A percentile compares a stretch with the other conserved stretches of the same genome.
These are phyloP conservation scores for Candida arabinofermentans DNA, from an alignment of 805 yeast genomes.

Conservation along the genomic window DNA sequence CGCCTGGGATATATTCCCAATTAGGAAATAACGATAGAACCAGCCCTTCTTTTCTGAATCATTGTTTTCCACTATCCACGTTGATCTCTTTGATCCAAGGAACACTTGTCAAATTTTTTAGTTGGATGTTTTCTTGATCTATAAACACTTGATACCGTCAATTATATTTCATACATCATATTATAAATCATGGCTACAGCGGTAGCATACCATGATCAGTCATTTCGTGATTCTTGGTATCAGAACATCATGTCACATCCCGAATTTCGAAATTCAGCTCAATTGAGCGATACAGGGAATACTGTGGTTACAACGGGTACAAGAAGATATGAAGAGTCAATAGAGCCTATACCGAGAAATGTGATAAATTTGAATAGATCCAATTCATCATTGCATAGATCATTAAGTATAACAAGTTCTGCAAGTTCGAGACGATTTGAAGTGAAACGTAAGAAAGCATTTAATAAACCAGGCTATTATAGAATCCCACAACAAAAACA, in stretches of 20 bases:
- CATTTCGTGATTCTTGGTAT: neutral
- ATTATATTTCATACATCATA: too few species aligned
- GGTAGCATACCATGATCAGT: neutral
- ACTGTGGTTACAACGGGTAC: neutral
- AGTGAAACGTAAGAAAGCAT: slow-evolving; percentile 10
- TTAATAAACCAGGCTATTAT: slow-evolving; percentile 11
- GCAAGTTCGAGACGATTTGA: slow-evolving; percentile 4
- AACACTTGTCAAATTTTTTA: too few species aligned
- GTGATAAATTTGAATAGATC: slow-evolving; percentile 1
- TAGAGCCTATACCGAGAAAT: neutral
- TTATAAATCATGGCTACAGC: neutral
- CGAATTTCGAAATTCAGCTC: neutral
- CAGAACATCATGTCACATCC: neutral
- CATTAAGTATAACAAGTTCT: slow-evolving; percentile 2
- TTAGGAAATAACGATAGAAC: neutral
- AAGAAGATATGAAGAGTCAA: neutral
- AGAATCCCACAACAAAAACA: slow-evolving; percentile 6
- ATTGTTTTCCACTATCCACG: neutral
- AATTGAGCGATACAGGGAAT: neutral
- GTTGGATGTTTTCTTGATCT: too few species aligned
- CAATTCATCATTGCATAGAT: slow-evolving; percentile 3
- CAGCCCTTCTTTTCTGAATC: neutral
- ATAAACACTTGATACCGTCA: too few species aligned
- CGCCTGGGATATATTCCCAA: neutral
- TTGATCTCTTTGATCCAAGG: too few species aligned